A percentile compares a stretch with the other conserved stretches of the same genome.
Evolutionary conservation across 2,329 filamentous ascomycete species (phyloP).

Genomic region (Alternaria ventricosa): DNA sequence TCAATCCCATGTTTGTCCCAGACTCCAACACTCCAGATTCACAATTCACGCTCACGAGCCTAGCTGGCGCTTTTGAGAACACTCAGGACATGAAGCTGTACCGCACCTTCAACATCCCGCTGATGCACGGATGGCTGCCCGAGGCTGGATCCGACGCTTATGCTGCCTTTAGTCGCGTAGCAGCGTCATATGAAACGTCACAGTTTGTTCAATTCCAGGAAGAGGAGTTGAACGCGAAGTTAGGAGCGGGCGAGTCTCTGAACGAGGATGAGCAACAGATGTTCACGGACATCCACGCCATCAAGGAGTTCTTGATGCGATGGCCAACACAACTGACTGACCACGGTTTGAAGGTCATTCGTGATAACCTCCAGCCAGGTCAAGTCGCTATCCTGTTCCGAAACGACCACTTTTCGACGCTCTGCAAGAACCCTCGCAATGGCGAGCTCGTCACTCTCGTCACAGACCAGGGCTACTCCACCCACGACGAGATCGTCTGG

Average conservation of each 20-base stretch:
- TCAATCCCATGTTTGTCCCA: slow-evolving; percentile 87
- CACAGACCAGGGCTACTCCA: slow-evolving; percentile 89
- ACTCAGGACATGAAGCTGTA: slow-evolving; percentile 92
- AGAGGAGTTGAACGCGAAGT: slow-evolving; percentile 84
- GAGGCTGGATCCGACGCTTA: slow-evolving; percentile 68
- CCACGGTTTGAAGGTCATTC: slow-evolving; percentile 78
- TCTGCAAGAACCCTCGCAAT: slow-evolving; percentile 86
- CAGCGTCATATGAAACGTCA: slow-evolving; percentile 87
- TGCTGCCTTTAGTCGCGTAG: slow-evolving; percentile 73
- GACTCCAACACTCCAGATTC: slow-evolving; percentile 48
- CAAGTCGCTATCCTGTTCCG: slow-evolving; percentile 90
- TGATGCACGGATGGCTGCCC: slow-evolving; percentile 95
- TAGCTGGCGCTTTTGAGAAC: slow-evolving; percentile 80
- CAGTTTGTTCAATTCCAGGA: slow-evolving; percentile 88
- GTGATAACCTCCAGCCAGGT: slow-evolving; percentile 73
- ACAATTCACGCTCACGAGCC: slow-evolving; percentile 40
- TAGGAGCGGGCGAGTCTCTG: slow-evolving; percentile 67
- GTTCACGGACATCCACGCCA: slow-evolving; percentile 81
- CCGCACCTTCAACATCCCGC: slow-evolving; percentile 82
- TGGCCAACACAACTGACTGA: slow-evolving; percentile 88
- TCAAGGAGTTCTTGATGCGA: slow-evolving; percentile 79
- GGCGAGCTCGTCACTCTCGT: slow-evolving; percentile 81
- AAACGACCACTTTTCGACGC: slow-evolving; percentile 95
- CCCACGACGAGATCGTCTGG: slow-evolving; percentile 93
- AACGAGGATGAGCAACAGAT: slow-evolving; percentile 76